A percentile compares a stretch with the other conserved stretches of the same genome.
Evolutionary conservation across 2,329 filamentous ascomycete genomes (phyloP).

Genomic region (Xylariales sp.): DNA sequence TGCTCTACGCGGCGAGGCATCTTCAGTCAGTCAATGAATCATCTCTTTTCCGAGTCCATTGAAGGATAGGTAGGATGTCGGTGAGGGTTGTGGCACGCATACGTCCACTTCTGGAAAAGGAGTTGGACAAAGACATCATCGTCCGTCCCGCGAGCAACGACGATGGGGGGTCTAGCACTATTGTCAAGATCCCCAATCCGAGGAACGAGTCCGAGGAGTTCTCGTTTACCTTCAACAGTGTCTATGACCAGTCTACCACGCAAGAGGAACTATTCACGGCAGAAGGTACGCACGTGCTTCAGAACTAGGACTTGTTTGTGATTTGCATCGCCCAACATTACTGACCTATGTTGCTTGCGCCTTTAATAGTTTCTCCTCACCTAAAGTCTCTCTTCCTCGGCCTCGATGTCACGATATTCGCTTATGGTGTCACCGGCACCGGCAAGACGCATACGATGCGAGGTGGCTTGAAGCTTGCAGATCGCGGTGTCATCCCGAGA

Average conservation of each 20-base stretch:
- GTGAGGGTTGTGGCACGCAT: constrained; percentile 92
- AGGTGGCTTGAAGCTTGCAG: constrained; percentile 85
- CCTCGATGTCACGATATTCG: constrained; percentile 88
- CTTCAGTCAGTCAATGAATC: constrained; percentile 4
- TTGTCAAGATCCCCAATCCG: constrained; percentile 91
- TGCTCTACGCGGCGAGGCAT: constrained; percentile 13
- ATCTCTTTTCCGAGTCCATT: constrained; percentile 11
- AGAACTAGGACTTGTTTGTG: constrained; percentile 12
- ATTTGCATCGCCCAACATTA: background rate
- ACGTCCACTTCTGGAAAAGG: constrained; percentile 85
- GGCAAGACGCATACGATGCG: constrained; percentile 98
- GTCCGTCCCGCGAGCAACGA: constrained; percentile 75
- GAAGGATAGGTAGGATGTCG: constrained; percentile 58
- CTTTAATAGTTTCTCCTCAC: constrained; percentile 78
- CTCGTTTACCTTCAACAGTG: constrained; percentile 93
- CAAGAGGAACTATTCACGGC: constrained; percentile 90
- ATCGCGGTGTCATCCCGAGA: constrained; percentile 88
- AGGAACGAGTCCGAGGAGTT: constrained; percentile 93
- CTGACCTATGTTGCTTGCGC: constrained; percentile 18
- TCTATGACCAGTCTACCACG: constrained; percentile 82
- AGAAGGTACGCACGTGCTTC: constrained; percentile 71
- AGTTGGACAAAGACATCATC: constrained; percentile 89
- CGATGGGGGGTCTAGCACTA: constrained; percentile 69
- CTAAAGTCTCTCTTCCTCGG: constrained; percentile 93
- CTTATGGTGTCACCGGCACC: constrained; percentile 92